phyloP scores from a whole-genome alignment of 2,329 filamentous ascomycete genomes.

The Aspergillus persii region DNA sequence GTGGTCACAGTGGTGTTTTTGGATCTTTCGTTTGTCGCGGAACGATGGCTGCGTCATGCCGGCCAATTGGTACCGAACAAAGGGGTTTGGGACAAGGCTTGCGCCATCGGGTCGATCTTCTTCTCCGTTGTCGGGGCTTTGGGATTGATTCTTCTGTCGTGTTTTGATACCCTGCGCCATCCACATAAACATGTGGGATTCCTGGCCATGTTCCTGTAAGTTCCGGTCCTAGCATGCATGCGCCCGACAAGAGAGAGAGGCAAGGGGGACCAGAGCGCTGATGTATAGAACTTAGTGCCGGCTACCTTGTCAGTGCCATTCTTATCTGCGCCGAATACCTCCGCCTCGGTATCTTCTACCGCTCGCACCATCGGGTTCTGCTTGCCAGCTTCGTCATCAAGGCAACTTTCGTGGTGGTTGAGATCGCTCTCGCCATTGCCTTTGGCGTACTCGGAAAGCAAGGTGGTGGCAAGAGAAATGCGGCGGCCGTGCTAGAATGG shows the following conservation, averaged over 20 bases:
- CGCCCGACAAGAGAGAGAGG: neutral
- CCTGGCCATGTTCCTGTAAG: conserved; percentile 72
- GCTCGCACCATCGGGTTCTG: conserved; percentile 66
- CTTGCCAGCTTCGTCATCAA: conserved; percentile 84
- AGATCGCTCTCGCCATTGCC: conserved; percentile 64
- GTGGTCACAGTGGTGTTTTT: conserved; percentile 71
- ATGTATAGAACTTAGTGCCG: conserved; percentile 46
- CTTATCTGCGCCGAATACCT: conserved; percentile 91
- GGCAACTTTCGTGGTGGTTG: conserved; percentile 76
- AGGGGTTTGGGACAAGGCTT: conserved; percentile 38
- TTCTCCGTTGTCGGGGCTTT: conserved; percentile 74
- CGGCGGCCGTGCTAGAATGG: conserved; percentile 77
- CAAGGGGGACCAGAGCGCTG: neutral
- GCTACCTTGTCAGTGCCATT: conserved; percentile 80
- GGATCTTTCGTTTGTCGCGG: conserved; percentile 74
- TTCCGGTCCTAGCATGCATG: neutral
- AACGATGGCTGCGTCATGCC: conserved; percentile 80
- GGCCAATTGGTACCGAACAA: conserved; percentile 76
- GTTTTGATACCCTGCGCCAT: conserved; percentile 79
- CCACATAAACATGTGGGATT: conserved; percentile 69
- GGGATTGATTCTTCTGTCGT: conserved; percentile 76
- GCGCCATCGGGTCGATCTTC: conserved; percentile 39
- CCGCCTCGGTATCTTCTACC: conserved; percentile 75
- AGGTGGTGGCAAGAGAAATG: conserved; percentile 51
- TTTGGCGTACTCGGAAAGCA: conserved; percentile 60